Percentiles rank a stretch among this genome's conserved stretches.
Evolutionary conservation across 2,329 filamentous ascomycete species (phyloP).

Genomic region (Coniochaeta ligniaria): DNA sequence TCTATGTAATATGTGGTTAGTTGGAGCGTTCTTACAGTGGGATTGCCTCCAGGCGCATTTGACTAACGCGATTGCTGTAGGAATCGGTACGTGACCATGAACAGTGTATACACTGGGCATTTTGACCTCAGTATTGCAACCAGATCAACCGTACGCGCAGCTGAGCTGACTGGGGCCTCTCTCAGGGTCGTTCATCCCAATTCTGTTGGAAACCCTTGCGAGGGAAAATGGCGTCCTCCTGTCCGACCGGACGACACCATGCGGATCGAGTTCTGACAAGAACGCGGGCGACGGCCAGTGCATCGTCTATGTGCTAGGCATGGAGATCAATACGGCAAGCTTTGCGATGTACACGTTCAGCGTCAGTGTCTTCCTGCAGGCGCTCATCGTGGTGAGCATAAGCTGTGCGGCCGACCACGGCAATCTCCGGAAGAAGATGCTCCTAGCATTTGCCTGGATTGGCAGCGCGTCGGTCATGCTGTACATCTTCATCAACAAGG

Average conservation of each 20-base stretch:
- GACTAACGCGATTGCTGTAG: conserved; percentile 3
- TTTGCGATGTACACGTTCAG: conserved; percentile 98
- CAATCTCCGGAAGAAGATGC: conserved; percentile 78
- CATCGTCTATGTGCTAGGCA: conserved; percentile 71
- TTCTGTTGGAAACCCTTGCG: conserved; percentile 87
- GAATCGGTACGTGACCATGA: conserved; percentile 2
- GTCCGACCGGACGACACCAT: conserved; percentile 68
- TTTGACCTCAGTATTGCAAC: neutral
- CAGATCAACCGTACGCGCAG: neutral
- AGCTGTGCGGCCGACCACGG: conserved; percentile 94
- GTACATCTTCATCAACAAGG: conserved; percentile 71
- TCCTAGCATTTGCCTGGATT: conserved; percentile 76
- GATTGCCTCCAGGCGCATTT: conserved; percentile 7
- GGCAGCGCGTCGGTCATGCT: conserved; percentile 82
- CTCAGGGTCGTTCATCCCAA: conserved; percentile 86
- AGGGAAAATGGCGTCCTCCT: conserved; percentile 85
- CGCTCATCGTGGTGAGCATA: conserved; percentile 89
- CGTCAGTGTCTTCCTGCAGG: conserved; percentile 81
- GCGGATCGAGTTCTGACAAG: conserved; percentile 56
- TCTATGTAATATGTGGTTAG: conserved; percentile 89
- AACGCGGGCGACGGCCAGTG: conserved; percentile 56
- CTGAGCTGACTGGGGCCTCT: neutral
- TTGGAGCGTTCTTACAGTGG: neutral
- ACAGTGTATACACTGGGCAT: neutral
- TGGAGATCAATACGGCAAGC: conserved; percentile 89